Evolutionary conservation across 345 rosid genomes (phyloP), one percentile per base, ranked within the genome.

Genomic region (Turritis glabra): DNA sequence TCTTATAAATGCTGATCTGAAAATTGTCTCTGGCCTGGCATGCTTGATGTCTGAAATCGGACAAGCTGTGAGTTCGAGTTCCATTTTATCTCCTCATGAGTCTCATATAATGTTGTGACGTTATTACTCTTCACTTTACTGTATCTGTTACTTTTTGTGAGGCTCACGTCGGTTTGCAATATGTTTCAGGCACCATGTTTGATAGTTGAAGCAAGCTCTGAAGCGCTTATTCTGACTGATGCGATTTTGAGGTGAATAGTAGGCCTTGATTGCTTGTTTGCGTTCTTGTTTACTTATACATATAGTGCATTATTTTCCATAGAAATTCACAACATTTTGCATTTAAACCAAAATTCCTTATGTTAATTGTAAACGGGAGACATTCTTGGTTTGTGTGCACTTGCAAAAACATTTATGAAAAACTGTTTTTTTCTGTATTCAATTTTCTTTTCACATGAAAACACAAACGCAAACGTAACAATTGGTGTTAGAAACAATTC

Each of bases 11-110:
- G 85, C 88, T 73, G 93, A 91, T 80, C 90, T 80, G 66, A 87
- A 82, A 84, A 82, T 91, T 59, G 83, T 91, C 73, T 85, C 85
- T 80, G 98, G 98, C 73, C 88, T 94, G 50, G 90, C 95, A 18
- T 86, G 90, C 80, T 84, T 94, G 84, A 79, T 94, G 89, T 88
- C 97, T 35, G 96, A 94, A 81, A 91, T 94, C 61, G 97, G 98
- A 73, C 98, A 91, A 80, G 97, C 98, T 61, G 97, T 94, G 77
- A 88, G 94, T 85, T 41, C 30, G 60, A 40, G 33, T 55, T 63
- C 64, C 9, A 51, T 41, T 62, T 29, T 58, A 67, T 30, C 32
- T 12, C 37, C 22, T 29, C 22, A 7, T 56, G 18, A 47, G 3
- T 65, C 7, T 63, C 29, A 11, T 9, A 27, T 37, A 22, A 43